Evolutionary conservation across 441 rosid species (phyloP), one percentile per base, ranked within the genome.

Genomic region (Populus trichocarpa): DNA sequence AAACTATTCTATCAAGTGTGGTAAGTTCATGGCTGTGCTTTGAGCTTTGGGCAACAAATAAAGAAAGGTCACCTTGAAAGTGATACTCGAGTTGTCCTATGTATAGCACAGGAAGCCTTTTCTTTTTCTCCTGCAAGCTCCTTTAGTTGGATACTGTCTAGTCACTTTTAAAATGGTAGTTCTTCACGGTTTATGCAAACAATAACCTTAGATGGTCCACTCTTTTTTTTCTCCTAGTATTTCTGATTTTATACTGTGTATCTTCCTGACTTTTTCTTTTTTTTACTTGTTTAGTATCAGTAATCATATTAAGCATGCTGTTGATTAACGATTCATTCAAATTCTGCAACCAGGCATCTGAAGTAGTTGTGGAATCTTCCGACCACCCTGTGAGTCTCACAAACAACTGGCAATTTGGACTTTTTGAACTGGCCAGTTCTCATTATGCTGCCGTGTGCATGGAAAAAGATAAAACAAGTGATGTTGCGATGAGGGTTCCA

Each of bases 371-470:
- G n/a, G 84, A 88, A 82, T 78, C 92, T 67, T 72, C 57, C 22
- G 87, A 89, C 74, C 79, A 88, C 40, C 80, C 86, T 20, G 36
- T 46, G 71, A 86, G 75, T 67, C 74, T 82, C 78, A 35, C 80
- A 23, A 80, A 78, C 77, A 83, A 74, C 61, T 96, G 98, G 95
- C 90, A 85, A 73, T 90, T 94, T 78, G 83, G 83, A 0, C 90
- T 94, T 13, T 63, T 92, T 81, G 98, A 92, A 77, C 79, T 94
- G 85, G 88, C 85, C 67, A 85, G 85, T 73, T 90, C 94, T 69
- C 97, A 94, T 85, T 92, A 82, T 28, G 91, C 89, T 74, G 88
- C 98, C 79, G 80, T 96, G 66, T 94, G 99, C 70, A 7, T 77
- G 30, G 89, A 83, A 83, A 88, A 82, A 75, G 91, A 91, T 76